Evolutionary conservation across 2,329 filamentous ascomycete genomes (phyloP), one percentile per base, ranked within the genome.

Genomic region (Pestalotiopsis fici): DNA sequence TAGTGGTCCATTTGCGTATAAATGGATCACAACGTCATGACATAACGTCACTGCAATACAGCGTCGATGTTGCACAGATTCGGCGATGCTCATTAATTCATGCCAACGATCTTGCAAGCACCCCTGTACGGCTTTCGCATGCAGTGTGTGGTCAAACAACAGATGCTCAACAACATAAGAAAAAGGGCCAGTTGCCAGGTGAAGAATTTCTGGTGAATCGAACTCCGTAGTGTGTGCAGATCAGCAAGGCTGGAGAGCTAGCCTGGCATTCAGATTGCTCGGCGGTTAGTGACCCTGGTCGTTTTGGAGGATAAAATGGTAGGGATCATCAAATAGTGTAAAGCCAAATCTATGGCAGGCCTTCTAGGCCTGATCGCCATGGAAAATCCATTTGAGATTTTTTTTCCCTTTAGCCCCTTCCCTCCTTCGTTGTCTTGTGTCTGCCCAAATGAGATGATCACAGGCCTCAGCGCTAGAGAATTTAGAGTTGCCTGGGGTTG

Each of bases 111-210:
- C 55, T 57, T 57, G 55, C 13, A 37, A 60, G 57, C 18, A 60
- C 57, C 57, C 57, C 28, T 31, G 57, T 21, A 18, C 57, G 31
- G 27, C 57, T 60, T 59, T 60, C n/a, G 21, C 25, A 15, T 60
- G 57, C 57, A 50, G 23, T 18, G 60, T 21, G 43, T 47, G 37
- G 11, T 23, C 65, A 64, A 37, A 5, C 28, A 60, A 68, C 66
- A 66, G 59, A 67, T 67, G 66, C 69, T 71, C 71, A 69, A 70
- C 68, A 68, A 68, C 66, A 28, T 27, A 18, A 50, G 43, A 50
- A 23, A 50, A n/a, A 18, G 39, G 39, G 13, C 18, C 39, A 43
- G 25, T n/a, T n/a, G n/a, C 55, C 23, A 23, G 37, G 21, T 39
- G 28, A 7, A 60, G 27, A 11, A 35, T 39, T 27, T 60, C 12